Conservation (phyloP, 257 asterid genomes). For the Solanum piurae region DNA sequence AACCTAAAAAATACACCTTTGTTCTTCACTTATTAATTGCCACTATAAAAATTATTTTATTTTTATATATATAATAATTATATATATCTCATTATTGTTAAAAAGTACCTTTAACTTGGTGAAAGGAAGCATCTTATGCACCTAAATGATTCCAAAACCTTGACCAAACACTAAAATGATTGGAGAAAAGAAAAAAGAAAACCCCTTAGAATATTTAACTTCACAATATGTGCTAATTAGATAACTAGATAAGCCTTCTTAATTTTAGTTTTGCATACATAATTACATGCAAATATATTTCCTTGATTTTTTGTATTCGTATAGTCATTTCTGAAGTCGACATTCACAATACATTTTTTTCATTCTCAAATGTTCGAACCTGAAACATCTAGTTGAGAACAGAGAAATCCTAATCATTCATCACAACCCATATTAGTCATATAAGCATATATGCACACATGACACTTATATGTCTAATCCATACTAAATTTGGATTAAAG, state of each 20-base stretch:
- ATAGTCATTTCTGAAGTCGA: too few species aligned
- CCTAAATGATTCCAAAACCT: background rate
- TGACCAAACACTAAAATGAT: background rate
- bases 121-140: conserved; percentile 2
- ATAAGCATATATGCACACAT: background rate
- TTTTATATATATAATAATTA: background rate
- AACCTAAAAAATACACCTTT: background rate
- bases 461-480: background rate
- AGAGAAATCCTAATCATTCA: accelerated
- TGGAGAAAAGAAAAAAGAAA: background rate
- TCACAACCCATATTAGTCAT: background rate
- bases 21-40: background rate
- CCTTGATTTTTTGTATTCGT: accelerated
- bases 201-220: background rate
- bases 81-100: background rate
- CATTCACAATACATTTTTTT: too few species aligned
- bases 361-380: too few species aligned
- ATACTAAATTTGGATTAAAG: background rate
- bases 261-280: background rate
- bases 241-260: background rate
- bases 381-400: accelerated
- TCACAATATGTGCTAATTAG: background rate
- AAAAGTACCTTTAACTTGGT: background rate
- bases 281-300: background rate
- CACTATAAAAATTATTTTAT: background rate